Percentiles rank a stretch among this genome's conserved stretches.
phyloP scores from a whole-genome alignment of 2,329 filamentous ascomycete species.

The Cytospora leucostoma region DNA sequence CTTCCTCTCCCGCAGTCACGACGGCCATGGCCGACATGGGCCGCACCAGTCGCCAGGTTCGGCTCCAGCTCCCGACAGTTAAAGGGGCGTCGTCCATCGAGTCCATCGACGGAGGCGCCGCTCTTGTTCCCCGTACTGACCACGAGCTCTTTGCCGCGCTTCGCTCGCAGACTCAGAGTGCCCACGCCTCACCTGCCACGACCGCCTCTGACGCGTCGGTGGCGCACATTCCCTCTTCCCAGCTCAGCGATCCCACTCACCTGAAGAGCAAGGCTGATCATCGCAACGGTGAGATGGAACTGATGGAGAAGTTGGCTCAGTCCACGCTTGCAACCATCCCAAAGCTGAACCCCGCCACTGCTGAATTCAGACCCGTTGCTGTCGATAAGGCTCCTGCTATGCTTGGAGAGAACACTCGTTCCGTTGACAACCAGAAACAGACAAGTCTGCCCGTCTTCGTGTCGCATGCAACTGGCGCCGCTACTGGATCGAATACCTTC shows the following conservation, averaged over 20 bases:
- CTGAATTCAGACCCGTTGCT: not conserved
- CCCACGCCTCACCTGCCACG: conserved; percentile 6
- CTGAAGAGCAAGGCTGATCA: not conserved
- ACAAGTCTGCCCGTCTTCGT: not conserved
- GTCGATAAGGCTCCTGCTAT: not conserved
- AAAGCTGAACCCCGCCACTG: conserved; percentile 5
- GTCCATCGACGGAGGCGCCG: conserved; percentile 13
- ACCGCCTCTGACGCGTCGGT: not conserved
- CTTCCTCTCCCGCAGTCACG: not conserved
- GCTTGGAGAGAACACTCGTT: not conserved
- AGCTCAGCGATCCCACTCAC: conserved; percentile 7
- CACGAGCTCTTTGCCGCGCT: conserved; percentile 8
- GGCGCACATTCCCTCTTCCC: not conserved
- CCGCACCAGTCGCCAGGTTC: not conserved
- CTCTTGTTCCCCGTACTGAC: not conserved
- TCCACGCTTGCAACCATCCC: not conserved
- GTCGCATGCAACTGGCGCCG: not conserved
- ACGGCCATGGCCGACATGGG: not conserved
- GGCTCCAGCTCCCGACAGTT: not conserved
- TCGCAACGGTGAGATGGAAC: not conserved
- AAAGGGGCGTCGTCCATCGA: conserved; percentile 8
- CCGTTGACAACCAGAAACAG: not conserved
- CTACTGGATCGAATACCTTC: not conserved
- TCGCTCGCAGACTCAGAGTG: conserved; percentile 12
- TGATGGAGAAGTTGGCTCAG: not conserved